Evolutionary conservation across 257 asterid genomes (phyloP).

Genomic region (Solanum okadae): DNA sequence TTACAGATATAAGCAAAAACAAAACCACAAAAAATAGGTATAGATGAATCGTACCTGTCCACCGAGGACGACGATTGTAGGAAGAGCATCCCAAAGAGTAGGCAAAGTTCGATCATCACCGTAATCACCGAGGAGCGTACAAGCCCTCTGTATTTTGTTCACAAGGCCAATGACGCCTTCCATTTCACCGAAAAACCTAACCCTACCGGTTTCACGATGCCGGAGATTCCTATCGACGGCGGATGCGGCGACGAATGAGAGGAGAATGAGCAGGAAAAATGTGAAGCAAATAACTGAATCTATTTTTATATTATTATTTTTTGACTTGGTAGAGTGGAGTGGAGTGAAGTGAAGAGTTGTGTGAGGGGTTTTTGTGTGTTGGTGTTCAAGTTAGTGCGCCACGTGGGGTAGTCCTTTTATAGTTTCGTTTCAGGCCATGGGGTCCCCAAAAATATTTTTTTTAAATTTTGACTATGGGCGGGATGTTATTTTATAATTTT

Average conservation of each 20-base stretch:
- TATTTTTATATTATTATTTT: conserved; percentile 2
- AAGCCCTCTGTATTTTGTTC: conserved; percentile 25
- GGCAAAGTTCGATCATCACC: conserved; percentile 28
- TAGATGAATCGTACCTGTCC: conserved; percentile 21
- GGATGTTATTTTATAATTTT: neutral
- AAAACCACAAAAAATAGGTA: neutral
- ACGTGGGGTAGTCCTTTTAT: conserved; percentile 6
- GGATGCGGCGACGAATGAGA: neutral
- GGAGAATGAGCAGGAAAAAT: neutral
- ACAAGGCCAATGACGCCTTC: conserved; percentile 27
- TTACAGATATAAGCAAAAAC: neutral
- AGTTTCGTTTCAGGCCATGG: too few species aligned
- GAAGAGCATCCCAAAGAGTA: conserved; percentile 41
- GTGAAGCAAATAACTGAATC: conserved; percentile 9
- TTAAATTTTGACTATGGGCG: conserved; percentile 8
- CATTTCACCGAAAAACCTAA: conserved; percentile 2
- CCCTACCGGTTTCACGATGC: neutral
- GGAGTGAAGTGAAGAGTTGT: neutral
- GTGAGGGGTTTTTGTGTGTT: too few species aligned
- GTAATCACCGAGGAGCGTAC: conserved; percentile 27
- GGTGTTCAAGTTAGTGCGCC: neutral
- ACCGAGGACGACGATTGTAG: conserved; percentile 36
- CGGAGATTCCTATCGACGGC: neutral
- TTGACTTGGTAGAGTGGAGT: neutral
- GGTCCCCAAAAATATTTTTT: neutral